Percentiles rank a stretch among this genome's conserved stretches.
Conservation (phyloP, 169 alveolate genomes). For the Perkinsus marinus region DNA sequence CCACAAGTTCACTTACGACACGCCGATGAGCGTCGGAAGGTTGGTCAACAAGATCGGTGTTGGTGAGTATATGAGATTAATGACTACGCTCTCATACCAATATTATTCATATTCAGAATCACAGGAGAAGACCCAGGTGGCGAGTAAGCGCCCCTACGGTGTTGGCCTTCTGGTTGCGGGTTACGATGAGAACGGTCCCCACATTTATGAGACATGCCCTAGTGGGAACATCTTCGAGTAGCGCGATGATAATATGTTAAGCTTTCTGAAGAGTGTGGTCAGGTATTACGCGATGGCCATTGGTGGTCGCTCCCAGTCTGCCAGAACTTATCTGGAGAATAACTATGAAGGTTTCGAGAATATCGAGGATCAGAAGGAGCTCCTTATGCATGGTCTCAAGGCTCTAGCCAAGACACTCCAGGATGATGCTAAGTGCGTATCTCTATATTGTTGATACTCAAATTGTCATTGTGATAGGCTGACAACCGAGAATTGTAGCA, state of each 20-base stretch:
- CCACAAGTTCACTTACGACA: slow-evolving; percentile 79
- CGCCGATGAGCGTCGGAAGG: slow-evolving; percentile 74
- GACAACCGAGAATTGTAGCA: slow-evolving; percentile 18
- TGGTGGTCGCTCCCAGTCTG: slow-evolving; percentile 92
- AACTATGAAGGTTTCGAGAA: slow-evolving; percentile 64
- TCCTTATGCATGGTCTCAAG: slow-evolving; percentile 19
- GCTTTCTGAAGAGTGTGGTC: neutral
- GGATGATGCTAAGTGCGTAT: slow-evolving; percentile 22
- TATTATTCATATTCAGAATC: slow-evolving; percentile 50
- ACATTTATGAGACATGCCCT: slow-evolving; percentile 86
- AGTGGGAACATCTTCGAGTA: slow-evolving; percentile 88
- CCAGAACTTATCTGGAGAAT: slow-evolving; percentile 90
- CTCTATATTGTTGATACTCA: neutral
- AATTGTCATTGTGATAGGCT: neutral
- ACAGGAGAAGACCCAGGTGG: slow-evolving; percentile 81
- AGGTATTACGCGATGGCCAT: slow-evolving; percentile 76
- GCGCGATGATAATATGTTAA: neutral
- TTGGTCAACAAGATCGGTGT: slow-evolving; percentile 79
- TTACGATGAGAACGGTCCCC: slow-evolving; percentile 81
- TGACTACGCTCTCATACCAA: neutral
- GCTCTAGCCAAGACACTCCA: slow-evolving; percentile 24
- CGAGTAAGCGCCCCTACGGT: slow-evolving; percentile 93
- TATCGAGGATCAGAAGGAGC: slow-evolving; percentile 46
- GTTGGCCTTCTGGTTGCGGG: slow-evolving; percentile 91
- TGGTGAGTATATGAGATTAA: slow-evolving; percentile 31